Conservation (phyloP, 148 eudicot genomes). For the Vaccinium macrocarpon region DNA sequence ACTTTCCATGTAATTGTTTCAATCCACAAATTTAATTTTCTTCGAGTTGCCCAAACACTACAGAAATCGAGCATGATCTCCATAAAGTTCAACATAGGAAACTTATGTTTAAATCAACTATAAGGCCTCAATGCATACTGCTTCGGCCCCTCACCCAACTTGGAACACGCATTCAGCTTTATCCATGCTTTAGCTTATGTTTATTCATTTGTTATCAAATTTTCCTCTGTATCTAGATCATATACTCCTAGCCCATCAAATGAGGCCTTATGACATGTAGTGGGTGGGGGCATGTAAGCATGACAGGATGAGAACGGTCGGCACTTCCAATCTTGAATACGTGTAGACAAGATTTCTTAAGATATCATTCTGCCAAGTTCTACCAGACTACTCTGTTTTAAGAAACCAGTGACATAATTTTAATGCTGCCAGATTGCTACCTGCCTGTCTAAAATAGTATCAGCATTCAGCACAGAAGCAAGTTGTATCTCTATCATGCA, state of each 20-base stretch:
- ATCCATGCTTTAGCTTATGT: neutral
- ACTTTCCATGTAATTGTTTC: slow-evolving; percentile 6
- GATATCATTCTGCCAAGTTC: neutral
- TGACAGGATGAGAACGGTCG: neutral
- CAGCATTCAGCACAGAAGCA: neutral
- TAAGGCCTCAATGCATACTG: no score
- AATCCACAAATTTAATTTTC: neutral
- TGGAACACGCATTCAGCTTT: neutral
- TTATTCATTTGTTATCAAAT: neutral
- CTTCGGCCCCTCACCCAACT: no score
- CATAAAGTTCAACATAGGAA: neutral
- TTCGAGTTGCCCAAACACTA: neutral
- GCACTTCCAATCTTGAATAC: neutral
- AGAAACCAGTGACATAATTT: neutral
- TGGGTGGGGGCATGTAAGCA: neutral
- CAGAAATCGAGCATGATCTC: neutral
- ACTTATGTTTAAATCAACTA: neutral
- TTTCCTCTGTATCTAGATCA: neutral
- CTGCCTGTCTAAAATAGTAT: neutral
- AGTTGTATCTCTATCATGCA: neutral
- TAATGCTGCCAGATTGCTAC: neutral
- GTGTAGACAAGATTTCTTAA: neutral
- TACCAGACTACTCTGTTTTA: neutral
- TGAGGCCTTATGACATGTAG: neutral
- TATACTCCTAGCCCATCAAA: neutral